A percentile compares a stretch with the other conserved stretches of the same genome.
These are phyloP conservation scores for Mycena metata DNA, from an alignment of 768 basidiomycete species.

Conservation along the genomic window DNA sequence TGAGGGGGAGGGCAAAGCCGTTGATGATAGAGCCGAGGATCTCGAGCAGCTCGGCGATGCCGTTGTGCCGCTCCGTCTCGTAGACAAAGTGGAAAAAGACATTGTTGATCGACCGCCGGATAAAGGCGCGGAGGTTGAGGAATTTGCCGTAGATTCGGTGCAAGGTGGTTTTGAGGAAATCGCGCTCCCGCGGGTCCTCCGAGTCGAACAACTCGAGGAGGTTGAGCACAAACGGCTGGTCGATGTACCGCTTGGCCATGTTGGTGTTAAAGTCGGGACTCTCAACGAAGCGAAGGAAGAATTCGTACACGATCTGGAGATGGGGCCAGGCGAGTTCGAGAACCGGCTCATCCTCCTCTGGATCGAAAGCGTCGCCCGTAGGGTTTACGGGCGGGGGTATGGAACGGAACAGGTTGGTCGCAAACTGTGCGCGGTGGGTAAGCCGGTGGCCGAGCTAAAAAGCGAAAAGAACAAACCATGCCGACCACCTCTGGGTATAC, in stretches of 20 bases:
- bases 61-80: slow-evolving; percentile 98
- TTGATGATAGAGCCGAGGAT: slow-evolving; percentile 99
- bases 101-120: slow-evolving; percentile 98
- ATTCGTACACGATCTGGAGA: slow-evolving; percentile 99
- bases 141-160: slow-evolving; percentile 99
- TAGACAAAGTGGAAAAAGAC: slow-evolving; percentile 99
- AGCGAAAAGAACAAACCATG: slow-evolving; percentile 72
- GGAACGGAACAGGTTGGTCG: slow-evolving; percentile 97
- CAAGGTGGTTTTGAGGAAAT: slow-evolving; percentile 98
- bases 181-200: slow-evolving; percentile 98
- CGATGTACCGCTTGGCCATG: slow-evolving; percentile 96
- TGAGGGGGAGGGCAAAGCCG: slow-evolving; percentile 96
- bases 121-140: slow-evolving; percentile 97
- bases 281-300: slow-evolving; percentile 99
- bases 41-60: slow-evolving; percentile 97
- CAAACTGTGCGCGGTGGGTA: slow-evolving; percentile 73
- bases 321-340: slow-evolving; percentile 99
- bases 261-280: slow-evolving; percentile 98
- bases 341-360: slow-evolving; percentile 99
- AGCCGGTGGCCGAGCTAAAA: slow-evolving; percentile 10
- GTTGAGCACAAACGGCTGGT: slow-evolving; percentile 95
- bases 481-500: slow-evolving; percentile 99
- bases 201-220: slow-evolving; percentile 98
- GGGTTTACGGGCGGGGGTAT: slow-evolving; percentile 99
- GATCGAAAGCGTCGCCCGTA: slow-evolving; percentile 97